Conservation (phyloP, 768 basidiomycete species). For the Trametes gibbosa region DNA sequence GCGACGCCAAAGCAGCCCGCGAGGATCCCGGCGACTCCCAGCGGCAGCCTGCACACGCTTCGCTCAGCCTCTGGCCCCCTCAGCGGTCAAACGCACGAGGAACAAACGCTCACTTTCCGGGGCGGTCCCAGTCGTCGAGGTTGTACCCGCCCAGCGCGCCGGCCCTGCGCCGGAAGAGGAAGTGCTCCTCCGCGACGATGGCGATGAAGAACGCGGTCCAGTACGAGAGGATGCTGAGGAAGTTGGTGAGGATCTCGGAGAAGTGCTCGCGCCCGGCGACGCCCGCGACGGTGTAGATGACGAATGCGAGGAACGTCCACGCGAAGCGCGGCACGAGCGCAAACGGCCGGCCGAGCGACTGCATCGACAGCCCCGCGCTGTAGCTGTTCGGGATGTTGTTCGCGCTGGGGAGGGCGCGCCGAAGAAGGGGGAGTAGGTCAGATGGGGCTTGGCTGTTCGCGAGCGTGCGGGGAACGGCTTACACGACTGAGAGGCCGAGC, state of each 20-base stretch:
- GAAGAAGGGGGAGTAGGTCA: too few species aligned
- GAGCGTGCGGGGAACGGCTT: background rate
- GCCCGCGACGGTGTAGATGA: slow-evolving; percentile 44
- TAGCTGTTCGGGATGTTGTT: slow-evolving; percentile 51
- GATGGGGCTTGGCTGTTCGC: background rate
- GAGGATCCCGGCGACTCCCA: slow-evolving; percentile 46
- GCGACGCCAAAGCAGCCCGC: slow-evolving; percentile 46
- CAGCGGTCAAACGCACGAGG: background rate
- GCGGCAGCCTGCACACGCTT: slow-evolving; percentile 37
- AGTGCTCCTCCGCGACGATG: slow-evolving; percentile 49
- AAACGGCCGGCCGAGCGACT: slow-evolving; percentile 40
- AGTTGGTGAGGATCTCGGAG: slow-evolving; percentile 41
- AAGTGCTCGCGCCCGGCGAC: slow-evolving; percentile 47
- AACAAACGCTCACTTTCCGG: slow-evolving; percentile 33
- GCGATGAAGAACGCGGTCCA: slow-evolving; percentile 50
- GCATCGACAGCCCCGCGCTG: slow-evolving; percentile 44
- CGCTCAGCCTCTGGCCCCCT: background rate
- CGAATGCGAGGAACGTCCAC: slow-evolving; percentile 38
- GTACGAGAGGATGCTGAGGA: slow-evolving; percentile 40
- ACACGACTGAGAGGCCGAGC: slow-evolving; percentile 43
- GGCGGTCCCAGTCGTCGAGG: slow-evolving; percentile 45
- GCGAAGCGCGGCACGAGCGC: slow-evolving; percentile 41
- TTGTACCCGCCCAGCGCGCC: slow-evolving; percentile 51
- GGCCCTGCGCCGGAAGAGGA: slow-evolving; percentile 43
- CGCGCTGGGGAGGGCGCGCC: slow-evolving; percentile 28